Percentiles rank a stretch among this genome's conserved stretches.
Evolutionary conservation across 768 basidiomycete genomes (phyloP).

Genomic region (Dentipellis fragilis): DNA sequence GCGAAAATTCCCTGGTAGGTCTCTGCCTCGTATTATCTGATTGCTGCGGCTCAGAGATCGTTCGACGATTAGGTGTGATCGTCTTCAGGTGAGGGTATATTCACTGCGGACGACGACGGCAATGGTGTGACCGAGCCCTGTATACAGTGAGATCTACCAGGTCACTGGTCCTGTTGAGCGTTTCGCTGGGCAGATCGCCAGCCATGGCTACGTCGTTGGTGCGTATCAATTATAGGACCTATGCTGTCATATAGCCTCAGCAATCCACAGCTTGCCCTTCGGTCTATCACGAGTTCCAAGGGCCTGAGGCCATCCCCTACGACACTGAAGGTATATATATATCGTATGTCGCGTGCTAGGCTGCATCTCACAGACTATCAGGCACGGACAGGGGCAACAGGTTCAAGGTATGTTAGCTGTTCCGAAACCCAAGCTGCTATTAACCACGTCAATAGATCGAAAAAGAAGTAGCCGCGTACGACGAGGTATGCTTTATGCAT

Average conservation of each 20-base stretch:
- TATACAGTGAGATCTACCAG: constrained; percentile 81
- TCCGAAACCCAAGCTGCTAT: background rate
- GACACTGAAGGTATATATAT: constrained; percentile 59
- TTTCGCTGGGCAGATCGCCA: constrained; percentile 81
- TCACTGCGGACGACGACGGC: background rate
- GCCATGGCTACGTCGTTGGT: constrained; percentile 80
- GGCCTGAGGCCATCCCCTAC: constrained; percentile 82
- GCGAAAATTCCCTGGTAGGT: constrained; percentile 78
- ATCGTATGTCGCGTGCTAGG: background rate
- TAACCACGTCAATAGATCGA: constrained; percentile 50
- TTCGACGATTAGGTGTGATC: constrained; percentile 49
- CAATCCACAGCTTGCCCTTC: constrained; percentile 60
- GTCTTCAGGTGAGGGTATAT: constrained; percentile 56
- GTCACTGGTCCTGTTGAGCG: constrained; percentile 97
- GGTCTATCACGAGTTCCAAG: constrained; percentile 87
- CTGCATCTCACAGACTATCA: constrained; percentile 10
- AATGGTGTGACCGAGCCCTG: background rate
- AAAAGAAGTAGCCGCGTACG: constrained; percentile 80
- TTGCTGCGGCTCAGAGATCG: background rate
- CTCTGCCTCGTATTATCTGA: background rate
- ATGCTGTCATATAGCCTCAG: background rate
- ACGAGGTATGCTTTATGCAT: constrained; percentile 46
- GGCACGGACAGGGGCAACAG: constrained; percentile 89
- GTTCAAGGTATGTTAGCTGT: constrained; percentile 56
- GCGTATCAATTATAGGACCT: constrained; percentile 15